Base-by-base conservation (phyloP, 768 basidiomycete genomes). In the Ephemerocybe angulata region DNA sequence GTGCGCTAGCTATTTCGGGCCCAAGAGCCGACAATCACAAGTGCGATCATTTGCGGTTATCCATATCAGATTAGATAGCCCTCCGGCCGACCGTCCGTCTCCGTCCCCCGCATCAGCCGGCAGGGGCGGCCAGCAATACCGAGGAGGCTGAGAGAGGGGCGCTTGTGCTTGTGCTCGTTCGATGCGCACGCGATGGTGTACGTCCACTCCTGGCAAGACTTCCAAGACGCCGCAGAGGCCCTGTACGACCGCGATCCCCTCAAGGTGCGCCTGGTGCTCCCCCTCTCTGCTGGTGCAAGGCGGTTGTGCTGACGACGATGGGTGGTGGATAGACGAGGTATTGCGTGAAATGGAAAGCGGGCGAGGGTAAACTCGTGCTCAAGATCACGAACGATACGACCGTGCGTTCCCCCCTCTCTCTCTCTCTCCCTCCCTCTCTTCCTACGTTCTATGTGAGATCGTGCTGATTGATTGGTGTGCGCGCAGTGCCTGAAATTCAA, bases 401-500 rank as follows among this genome's bases (percentile, higher is more conserved):
- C 64, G 96, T 96, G 67, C 62, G 90, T 78, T 35, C 25, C 35
- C 56, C 19, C 13, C 8, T 35, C 33, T 10, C 33, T 17, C 8
- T 35, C 17, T 17, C 8, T 35, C 33, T 8, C 30, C n/a, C n/a
- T n/a, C n/a, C n/a, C 37, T 54, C 27, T 17, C 38, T 27, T 41
- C 13, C n/a, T 44, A 21, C 17, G 8, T 30, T 52, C 41, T 19
- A 55, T 19, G 5, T 10, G 15, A 41, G 38, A 41, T 33, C 17
- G 22, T 15, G 46, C 42, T 44, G 17, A 10, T 41, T 8, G n/a
- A 43, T 17, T 38, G 24, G 52, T 31, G 6, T 38, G 15, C 3
- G 13, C 19, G 21, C 67, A 98, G 96, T 96, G 93, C 69, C 78
- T 98, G 62, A 97, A 95, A 71, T 98, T 96, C 78, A 93, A 95